A percentile compares a stretch with the other conserved stretches of the same genome.
phyloP scores from a whole-genome alignment of 495 filamentous ascomycete genomes.

The Daldinia bambusicola region DNA sequence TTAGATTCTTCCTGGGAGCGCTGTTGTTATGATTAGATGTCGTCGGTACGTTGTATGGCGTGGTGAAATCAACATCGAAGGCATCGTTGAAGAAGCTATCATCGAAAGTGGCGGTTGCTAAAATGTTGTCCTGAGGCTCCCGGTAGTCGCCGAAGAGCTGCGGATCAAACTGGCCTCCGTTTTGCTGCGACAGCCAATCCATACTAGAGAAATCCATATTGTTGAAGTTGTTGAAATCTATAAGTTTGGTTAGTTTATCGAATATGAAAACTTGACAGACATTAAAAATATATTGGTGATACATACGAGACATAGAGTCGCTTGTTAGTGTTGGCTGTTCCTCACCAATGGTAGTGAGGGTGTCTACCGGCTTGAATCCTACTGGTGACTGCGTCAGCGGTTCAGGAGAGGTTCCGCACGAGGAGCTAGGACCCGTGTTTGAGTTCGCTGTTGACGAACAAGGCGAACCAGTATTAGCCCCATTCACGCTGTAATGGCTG shows the following conservation, averaged over 20 bases:
- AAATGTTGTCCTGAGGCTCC: slow-evolving; percentile 82
- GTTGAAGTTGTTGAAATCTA: slow-evolving; percentile 51
- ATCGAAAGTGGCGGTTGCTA: slow-evolving; percentile 66
- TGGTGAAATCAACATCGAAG: slow-evolving; percentile 80
- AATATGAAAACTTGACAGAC: not conserved
- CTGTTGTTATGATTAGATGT: slow-evolving; percentile 29
- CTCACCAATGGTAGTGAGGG: slow-evolving; percentile 66
- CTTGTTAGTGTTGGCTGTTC: slow-evolving; percentile 54
- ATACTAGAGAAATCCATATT: slow-evolving; percentile 61
- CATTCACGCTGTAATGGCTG: slow-evolving; percentile 56
- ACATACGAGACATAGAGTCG: slow-evolving; percentile 50
- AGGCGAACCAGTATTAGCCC: slow-evolving; percentile 65
- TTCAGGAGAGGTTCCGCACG: slow-evolving; percentile 74
- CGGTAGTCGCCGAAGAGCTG: slow-evolving; percentile 93
- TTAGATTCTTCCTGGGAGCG: slow-evolving; percentile 71
- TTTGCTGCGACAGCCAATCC: slow-evolving; percentile 85
- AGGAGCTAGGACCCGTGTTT: slow-evolving; percentile 71
- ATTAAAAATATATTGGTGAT: not conserved
- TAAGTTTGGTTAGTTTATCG: slow-evolving; percentile 19
- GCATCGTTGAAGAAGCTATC: slow-evolving; percentile 92
- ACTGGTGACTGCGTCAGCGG: slow-evolving; percentile 64
- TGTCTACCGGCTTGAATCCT: slow-evolving; percentile 69
- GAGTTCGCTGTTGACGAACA: slow-evolving; percentile 69
- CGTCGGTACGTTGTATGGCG: slow-evolving; percentile 72
- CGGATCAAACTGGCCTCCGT: slow-evolving; percentile 89